These are phyloP conservation scores for Podospora anserina DNA, from an alignment of 495 filamentous ascomycete genomes.

Conservation along the genomic window DNA sequence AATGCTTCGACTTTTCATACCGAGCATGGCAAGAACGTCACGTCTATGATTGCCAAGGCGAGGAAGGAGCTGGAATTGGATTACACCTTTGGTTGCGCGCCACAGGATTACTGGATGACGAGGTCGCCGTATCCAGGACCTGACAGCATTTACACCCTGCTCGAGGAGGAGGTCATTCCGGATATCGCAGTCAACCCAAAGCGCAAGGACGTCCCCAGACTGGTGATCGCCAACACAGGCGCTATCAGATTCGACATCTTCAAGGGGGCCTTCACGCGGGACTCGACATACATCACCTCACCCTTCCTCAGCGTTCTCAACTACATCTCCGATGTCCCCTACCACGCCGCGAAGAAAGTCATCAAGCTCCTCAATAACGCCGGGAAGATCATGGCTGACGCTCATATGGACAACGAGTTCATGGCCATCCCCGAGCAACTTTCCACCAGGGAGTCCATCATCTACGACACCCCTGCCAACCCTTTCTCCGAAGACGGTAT, in stretches of 20 bases:
- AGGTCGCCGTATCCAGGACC: slow-evolving; percentile 66
- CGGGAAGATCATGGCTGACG: slow-evolving; percentile 51
- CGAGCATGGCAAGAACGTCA: slow-evolving; percentile 68
- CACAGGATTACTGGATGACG: slow-evolving; percentile 74
- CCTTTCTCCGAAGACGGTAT: neutral
- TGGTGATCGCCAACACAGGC: slow-evolving; percentile 83
- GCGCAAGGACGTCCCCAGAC: slow-evolving; percentile 47
- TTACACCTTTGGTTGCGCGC: slow-evolving; percentile 74
- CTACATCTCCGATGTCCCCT: slow-evolving; percentile 79
- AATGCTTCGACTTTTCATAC: slow-evolving; percentile 73
- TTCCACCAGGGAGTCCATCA: slow-evolving; percentile 27
- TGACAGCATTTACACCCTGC: slow-evolving; percentile 74
- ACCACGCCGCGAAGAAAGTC: slow-evolving; percentile 64
- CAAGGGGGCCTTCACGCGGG: slow-evolving; percentile 80
- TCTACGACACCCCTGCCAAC: slow-evolving; percentile 16
- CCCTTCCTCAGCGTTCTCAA: slow-evolving; percentile 80
- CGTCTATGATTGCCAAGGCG: slow-evolving; percentile 63
- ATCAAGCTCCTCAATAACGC: slow-evolving; percentile 71
- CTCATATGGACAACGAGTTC: slow-evolving; percentile 31
- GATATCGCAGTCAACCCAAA: slow-evolving; percentile 47
- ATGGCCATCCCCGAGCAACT: slow-evolving; percentile 43
- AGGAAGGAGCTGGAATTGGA: slow-evolving; percentile 72
- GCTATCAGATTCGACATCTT: slow-evolving; percentile 94
- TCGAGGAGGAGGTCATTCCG: slow-evolving; percentile 71
- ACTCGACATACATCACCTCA: slow-evolving; percentile 79